These are phyloP conservation scores for Myriangium duriaei DNA, from an alignment of 2,329 filamentous ascomycete genomes.

Conservation along the genomic window DNA sequence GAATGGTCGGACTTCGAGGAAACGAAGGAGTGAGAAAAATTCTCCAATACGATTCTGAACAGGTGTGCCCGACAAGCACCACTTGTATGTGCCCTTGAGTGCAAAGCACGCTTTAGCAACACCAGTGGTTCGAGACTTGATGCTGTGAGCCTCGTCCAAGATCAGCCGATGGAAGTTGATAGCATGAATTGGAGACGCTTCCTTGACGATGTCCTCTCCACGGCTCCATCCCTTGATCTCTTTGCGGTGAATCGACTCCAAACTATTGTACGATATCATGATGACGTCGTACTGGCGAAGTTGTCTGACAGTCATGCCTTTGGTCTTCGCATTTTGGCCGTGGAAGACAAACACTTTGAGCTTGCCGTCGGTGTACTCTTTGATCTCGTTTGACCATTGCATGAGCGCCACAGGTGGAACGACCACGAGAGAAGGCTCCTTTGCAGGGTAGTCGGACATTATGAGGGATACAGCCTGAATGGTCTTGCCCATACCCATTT, in stretches of 20 bases:
- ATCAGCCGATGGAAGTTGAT: conserved; percentile 85
- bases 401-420: conserved; percentile 89
- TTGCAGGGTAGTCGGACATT: conserved; percentile 90
- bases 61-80: conserved; percentile 90
- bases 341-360: conserved; percentile 88
- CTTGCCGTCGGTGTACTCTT: conserved; percentile 67
- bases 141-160: conserved; percentile 89
- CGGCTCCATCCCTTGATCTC: conserved; percentile 83
- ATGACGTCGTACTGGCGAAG: conserved; percentile 81
- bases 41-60: conserved; percentile 96
- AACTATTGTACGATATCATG: conserved; percentile 86
- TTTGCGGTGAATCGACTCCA: conserved; percentile 87
- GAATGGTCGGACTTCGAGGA: conserved; percentile 79
- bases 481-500: conserved; percentile 98
- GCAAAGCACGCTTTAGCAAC: conserved; percentile 94
- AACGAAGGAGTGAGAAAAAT: conserved; percentile 87
- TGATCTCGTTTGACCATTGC: conserved; percentile 63
- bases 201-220: conserved; percentile 67
- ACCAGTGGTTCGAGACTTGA: conserved; percentile 80
- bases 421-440: conserved; percentile 70
- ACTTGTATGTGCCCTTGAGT: conserved; percentile 75
- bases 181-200: conserved; percentile 63
- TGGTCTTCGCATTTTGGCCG: conserved; percentile 71
- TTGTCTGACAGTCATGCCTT: conserved; percentile 60
- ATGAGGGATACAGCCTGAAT: conserved; percentile 96